Evolutionary conservation across 345 rosid species (phyloP), one percentile per base, ranked within the genome.

Genomic region (Hibiscus mutabilis): DNA sequence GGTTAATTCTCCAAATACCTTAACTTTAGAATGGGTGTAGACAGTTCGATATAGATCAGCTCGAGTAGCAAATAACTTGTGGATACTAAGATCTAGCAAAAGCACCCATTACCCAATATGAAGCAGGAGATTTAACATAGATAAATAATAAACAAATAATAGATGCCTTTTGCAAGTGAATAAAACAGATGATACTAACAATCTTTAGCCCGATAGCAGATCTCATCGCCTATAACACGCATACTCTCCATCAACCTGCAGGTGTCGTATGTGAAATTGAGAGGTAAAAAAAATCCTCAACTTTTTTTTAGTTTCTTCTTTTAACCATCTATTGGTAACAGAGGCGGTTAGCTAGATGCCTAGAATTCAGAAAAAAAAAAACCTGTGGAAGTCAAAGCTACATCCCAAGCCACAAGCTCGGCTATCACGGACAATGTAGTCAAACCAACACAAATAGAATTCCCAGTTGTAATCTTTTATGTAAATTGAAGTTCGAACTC

Each of bases 1-100:
- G 72, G 56, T 21, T 49, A 27, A 0, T 27, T 40, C 67, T 56
- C 42, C 19, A 13, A 58, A 15, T 81, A 94, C 98, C 97, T 89
- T 94, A 67, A 91, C 98, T 90, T 94, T 94, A 70, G 97, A 84
- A 82, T 94, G 97, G 8, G 88, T 87, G 73, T 94, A 94, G 67
- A 94, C 96, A n/a, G 93, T 91, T 74, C 95, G 88, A 79, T 91
- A 84, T 37, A 91, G 91, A 82, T 94, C 98, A 78, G 98, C 97
- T 57, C 98, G 93, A 59, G 98, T 87, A 33, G 86, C 79, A 74
- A 94, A 94, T 83, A 94, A 68, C 86, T 94, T 91, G 82, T 88
- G 88, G 81, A 91, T 76, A 51, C 80, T 82, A 66, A 86, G 96
- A 86, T 91, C 98, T 94, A 77, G 75, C 24, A 73, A 42, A 42